Evolutionary conservation across 148 eudicot species (phyloP).

Genomic region (Rhododendron henanense): DNA sequence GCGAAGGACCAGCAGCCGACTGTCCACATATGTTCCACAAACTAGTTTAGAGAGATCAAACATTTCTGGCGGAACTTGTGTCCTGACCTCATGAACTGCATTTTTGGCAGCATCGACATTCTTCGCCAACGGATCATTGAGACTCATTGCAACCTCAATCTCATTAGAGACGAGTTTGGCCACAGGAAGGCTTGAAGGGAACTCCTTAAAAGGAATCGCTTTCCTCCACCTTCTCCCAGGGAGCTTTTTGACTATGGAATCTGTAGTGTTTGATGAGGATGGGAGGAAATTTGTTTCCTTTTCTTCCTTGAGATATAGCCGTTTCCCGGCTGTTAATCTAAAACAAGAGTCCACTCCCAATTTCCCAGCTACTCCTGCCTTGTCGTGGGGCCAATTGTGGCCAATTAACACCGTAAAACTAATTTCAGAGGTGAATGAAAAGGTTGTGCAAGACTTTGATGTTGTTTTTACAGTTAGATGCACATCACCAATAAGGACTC

Average conservation of each 20-base stretch:
- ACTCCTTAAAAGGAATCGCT: slow-evolving; percentile 61
- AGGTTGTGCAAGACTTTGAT: slow-evolving; percentile 35
- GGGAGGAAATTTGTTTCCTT: slow-evolving; percentile 23
- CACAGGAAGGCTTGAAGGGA: slow-evolving; percentile 89
- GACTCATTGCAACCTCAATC: slow-evolving; percentile 50
- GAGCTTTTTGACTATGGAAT: slow-evolving; percentile 42
- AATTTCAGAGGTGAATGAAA: slow-evolving; percentile 55
- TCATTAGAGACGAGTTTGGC: slow-evolving; percentile 59
- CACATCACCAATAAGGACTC: slow-evolving; percentile 68
- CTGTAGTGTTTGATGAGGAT: slow-evolving; percentile 20
- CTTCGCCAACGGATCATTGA: slow-evolving; percentile 43
- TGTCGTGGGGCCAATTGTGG: slow-evolving; percentile 78
- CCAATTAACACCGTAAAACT: slow-evolving; percentile 51
- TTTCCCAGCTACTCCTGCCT: slow-evolving; percentile 57
- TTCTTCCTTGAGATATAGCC: slow-evolving; percentile 65
- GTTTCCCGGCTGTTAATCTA: slow-evolving; percentile 70
- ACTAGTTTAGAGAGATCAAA: slow-evolving; percentile 85
- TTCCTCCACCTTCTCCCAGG: slow-evolving; percentile 74
- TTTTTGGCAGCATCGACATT: slow-evolving; percentile 42
- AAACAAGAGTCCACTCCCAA: slow-evolving; percentile 37
- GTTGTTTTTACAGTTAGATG: slow-evolving; percentile 39
- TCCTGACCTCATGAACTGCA: slow-evolving; percentile 59
- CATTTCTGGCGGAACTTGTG: slow-evolving; percentile 84
- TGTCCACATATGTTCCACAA: slow-evolving; percentile 87
- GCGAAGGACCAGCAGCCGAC: slow-evolving; percentile 71